A percentile compares a stretch with the other conserved stretches of the same genome.
Evolutionary conservation across 495 filamentous ascomycete species (phyloP).

Genomic region (Daldinia bambusicola): DNA sequence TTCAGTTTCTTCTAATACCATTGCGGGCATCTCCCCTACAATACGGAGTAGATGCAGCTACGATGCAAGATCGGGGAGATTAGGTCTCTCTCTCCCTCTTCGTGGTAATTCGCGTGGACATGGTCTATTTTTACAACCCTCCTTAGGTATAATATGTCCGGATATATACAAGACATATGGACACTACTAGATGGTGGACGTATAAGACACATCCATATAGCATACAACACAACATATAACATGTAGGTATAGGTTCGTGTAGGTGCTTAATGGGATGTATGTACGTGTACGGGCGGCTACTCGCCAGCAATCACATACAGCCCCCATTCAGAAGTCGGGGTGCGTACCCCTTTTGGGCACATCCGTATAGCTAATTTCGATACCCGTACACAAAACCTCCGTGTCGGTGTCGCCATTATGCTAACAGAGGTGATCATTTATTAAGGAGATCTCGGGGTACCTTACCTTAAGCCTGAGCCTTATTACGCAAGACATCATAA

Average conservation of each 20-base stretch:
- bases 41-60: neutral
- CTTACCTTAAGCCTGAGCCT: neutral
- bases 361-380: conserved; percentile 35
- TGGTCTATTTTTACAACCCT: conserved; percentile 31
- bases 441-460: no score
- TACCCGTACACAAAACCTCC: conserved; percentile 24
- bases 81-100: neutral
- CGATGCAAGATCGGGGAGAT: conserved; percentile 23
- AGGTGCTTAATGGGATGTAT: neutral
- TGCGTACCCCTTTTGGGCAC: conserved; percentile 39
- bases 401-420: conserved; percentile 11
- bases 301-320: conserved; percentile 34
- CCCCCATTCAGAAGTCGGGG: conserved; percentile 38
- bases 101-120: neutral
- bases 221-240: conserved; percentile 1
- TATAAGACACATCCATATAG: no score
- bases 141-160: conserved; percentile 20
- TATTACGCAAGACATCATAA: neutral
- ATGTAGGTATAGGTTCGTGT: neutral
- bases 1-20: conserved; percentile 13
- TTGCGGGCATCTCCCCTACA: conserved; percentile 12
- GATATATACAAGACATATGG: conserved; percentile 10
- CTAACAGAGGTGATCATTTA: neutral
- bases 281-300: conserved; percentile 32
- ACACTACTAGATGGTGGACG: no score